Percentiles rank a stretch among this genome's conserved stretches.
Evolutionary conservation across 1,284 basidiomycete species (phyloP).

Genomic region (Ustilago vetiveriae): DNA sequence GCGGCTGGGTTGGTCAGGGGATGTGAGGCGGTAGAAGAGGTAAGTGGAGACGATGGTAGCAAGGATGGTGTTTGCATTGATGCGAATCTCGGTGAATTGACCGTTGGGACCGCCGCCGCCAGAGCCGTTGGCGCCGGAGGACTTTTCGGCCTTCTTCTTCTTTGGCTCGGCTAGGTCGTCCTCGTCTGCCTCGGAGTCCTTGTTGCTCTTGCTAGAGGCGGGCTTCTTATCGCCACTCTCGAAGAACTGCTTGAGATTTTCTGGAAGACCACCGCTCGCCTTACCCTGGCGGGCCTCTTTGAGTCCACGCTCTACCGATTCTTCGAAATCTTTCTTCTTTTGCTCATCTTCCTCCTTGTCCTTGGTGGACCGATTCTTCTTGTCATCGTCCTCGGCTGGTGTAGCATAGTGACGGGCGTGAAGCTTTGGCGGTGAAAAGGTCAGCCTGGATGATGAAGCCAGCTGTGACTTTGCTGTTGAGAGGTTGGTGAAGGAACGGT

Average conservation of each 20-base stretch:
- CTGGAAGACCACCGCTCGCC: slow-evolving; percentile 42
- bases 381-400: slow-evolving; percentile 38
- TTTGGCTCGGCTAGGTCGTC: slow-evolving; percentile 30
- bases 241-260: slow-evolving; percentile 60
- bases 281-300: slow-evolving; percentile 56
- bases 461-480: slow-evolving; percentile 19
- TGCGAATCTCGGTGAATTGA: slow-evolving; percentile 53
- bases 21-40: slow-evolving; percentile 74
- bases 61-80: slow-evolving; percentile 63
- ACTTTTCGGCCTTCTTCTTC: slow-evolving; percentile 38
- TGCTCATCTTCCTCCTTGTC: slow-evolving; percentile 31
- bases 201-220: slow-evolving; percentile 24
- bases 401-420: slow-evolving; percentile 42
- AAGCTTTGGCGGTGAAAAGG: slow-evolving; percentile 2
- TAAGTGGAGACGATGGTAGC: slow-evolving; percentile 73
- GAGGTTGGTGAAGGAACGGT: slow-evolving; percentile 27
- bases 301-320: slow-evolving; percentile 55
- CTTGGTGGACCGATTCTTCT: slow-evolving; percentile 23
- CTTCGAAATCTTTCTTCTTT: slow-evolving; percentile 51
- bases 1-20: slow-evolving; percentile 72
- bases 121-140: slow-evolving; percentile 28
- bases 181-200: slow-evolving; percentile 31
- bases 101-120: slow-evolving; percentile 39
- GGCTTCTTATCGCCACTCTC: slow-evolving; percentile 41
- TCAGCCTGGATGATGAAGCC: slow-evolving; percentile 15